Conservation (phyloP, 164 flowering plant genomes). For the Chimonanthus salicifolius region DNA sequence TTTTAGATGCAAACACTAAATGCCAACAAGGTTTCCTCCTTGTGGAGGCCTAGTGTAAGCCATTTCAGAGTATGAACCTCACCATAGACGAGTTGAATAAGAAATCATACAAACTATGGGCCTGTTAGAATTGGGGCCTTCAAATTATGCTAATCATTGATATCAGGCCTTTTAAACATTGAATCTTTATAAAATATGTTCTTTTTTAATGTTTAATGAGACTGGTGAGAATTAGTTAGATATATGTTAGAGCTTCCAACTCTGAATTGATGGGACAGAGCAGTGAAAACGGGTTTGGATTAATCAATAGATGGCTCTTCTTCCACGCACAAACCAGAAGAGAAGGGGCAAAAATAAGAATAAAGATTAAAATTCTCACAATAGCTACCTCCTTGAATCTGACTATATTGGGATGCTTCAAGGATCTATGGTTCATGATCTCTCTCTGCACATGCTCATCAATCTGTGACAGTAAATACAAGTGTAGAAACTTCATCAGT, state of each 20-base stretch:
- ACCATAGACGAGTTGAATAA: too few species aligned
- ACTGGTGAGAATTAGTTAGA: too few species aligned
- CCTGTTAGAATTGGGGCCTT: not conserved
- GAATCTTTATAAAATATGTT: too few species aligned
- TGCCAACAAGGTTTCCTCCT: too few species aligned
- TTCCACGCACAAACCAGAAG: not conserved
- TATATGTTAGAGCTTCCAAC: too few species aligned
- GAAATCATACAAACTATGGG: not conserved
- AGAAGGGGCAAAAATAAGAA: not conserved
- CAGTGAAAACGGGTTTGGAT: not conserved
- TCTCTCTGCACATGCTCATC: conserved; percentile 84
- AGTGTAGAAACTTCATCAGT: not conserved
- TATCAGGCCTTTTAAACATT: too few species aligned
- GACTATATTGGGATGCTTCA: conserved; percentile 68
- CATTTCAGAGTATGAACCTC: too few species aligned
- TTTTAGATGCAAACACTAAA: too few species aligned
- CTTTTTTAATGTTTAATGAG: too few species aligned
- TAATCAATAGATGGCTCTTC: not conserved
- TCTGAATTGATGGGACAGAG: not conserved
- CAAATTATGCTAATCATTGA: not conserved
- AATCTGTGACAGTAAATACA: conserved; percentile 34
- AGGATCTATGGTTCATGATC: conserved; percentile 77
- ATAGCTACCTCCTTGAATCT: conserved; percentile 64
- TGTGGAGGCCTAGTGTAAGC: too few species aligned
- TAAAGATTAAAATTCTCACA: not conserved